phyloP scores from a whole-genome alignment of 1,284 basidiomycete species.

The Pulveroboletus sp. region DNA sequence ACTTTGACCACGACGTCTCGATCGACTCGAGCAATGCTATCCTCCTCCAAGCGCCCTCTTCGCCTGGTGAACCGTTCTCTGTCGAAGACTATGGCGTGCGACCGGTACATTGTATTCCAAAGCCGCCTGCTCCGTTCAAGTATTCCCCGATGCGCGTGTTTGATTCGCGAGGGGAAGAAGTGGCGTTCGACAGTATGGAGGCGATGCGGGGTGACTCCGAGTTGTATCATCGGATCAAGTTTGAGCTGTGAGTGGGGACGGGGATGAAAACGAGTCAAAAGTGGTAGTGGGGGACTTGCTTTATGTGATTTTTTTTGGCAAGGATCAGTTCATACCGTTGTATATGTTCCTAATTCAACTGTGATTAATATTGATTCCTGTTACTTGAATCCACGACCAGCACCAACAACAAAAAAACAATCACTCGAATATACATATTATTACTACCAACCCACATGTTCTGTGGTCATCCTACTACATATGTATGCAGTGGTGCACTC shows the following conservation, averaged over 20 bases:
- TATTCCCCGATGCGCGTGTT: slow-evolving; percentile 41
- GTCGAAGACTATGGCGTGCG: slow-evolving; percentile 57
- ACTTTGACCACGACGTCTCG: slow-evolving; percentile 61
- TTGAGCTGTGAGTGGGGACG: slow-evolving; percentile 37
- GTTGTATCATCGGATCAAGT: slow-evolving; percentile 44
- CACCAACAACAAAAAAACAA: no score
- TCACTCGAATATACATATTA: no score
- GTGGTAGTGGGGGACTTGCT: no score
- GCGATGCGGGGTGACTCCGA: slow-evolving; percentile 46
- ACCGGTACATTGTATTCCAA: slow-evolving; percentile 49
- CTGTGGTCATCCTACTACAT: no score
- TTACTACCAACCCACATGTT: no score
- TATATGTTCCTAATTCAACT: no score
- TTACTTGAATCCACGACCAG: no score
- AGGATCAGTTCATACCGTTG: no score
- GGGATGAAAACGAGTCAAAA: no score
- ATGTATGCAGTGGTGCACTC: no score
- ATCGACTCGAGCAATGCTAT: slow-evolving; percentile 59
- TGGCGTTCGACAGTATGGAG: slow-evolving; percentile 36
- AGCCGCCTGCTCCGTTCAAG: slow-evolving; percentile 44
- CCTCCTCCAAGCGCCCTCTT: slow-evolving; percentile 45
- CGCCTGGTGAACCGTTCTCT: slow-evolving; percentile 43
- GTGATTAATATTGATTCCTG: no score
- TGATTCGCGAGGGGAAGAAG: slow-evolving; percentile 41
- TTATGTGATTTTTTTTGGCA: no score